These are phyloP conservation scores for Globisporangium sylvaticum DNA, from an alignment of 352 stramenopile genomes.

Conservation along the genomic window DNA sequence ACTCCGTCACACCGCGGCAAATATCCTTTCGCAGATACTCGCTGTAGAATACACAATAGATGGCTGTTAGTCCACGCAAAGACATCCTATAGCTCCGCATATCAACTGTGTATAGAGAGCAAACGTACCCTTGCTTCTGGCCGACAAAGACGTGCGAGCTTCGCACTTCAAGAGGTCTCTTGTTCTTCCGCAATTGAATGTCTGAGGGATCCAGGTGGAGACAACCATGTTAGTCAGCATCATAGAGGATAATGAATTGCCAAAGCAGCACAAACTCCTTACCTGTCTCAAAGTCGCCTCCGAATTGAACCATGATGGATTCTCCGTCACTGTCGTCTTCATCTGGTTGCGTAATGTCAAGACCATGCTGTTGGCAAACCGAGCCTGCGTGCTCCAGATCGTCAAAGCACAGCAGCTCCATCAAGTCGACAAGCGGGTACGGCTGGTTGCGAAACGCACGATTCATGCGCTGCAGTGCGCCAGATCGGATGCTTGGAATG, in stretches of 20 bases:
- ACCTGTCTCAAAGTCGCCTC: slow-evolving; percentile 77
- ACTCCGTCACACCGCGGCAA: slow-evolving; percentile 81
- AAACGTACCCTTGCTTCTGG: slow-evolving; percentile 78
- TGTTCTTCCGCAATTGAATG: slow-evolving; percentile 59
- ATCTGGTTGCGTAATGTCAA: slow-evolving; percentile 45
- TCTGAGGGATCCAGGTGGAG: slow-evolving; percentile 27
- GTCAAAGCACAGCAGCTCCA: slow-evolving; percentile 77
- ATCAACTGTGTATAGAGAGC: background rate
- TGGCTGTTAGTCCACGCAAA: background rate
- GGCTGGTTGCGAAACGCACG: slow-evolving; percentile 62
- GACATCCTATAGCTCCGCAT: too few relatives aligned
- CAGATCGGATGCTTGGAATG: slow-evolving; percentile 69
- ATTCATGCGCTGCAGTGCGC: slow-evolving; percentile 77
- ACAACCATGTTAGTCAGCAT: background rate
- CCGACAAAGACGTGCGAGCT: slow-evolving; percentile 66
- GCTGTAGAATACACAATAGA: slow-evolving; percentile 22
- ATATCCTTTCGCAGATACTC: slow-evolving; percentile 67
- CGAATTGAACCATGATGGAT: slow-evolving; percentile 62
- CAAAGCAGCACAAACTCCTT: slow-evolving; percentile 7
- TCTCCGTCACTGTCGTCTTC: slow-evolving; percentile 44
- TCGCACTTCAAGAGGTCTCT: slow-evolving; percentile 52
- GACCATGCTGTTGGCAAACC: slow-evolving; percentile 64
- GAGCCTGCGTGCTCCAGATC: slow-evolving; percentile 62
- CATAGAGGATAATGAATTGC: background rate
- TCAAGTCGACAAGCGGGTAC: slow-evolving; percentile 62